Evolutionary conservation across 306 rosid species (phyloP), one percentile per base, ranked within the genome.

Genomic region (Casuarina equisetifolia): DNA sequence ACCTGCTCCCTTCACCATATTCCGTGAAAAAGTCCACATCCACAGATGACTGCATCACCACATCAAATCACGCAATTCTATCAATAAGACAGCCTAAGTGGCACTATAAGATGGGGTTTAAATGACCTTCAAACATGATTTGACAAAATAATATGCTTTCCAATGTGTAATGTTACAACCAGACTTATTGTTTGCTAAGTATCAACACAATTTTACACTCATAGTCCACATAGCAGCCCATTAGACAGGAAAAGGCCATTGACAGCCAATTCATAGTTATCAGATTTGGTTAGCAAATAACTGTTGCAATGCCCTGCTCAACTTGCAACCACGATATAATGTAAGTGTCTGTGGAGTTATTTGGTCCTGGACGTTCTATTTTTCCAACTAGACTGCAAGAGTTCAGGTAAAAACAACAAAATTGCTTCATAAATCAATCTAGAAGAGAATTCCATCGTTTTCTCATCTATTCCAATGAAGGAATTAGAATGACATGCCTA

Each of bases 1-100:
- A 96, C 84, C 99, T 88, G 84, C 91, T 90, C 73, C 99, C 99
- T 85, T 96, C 99, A 59, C 99, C 99, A 80, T 96, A 96, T 77
- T 92, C 98, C 2, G 99, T 92, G 88, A 96, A 96, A 89, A 96
- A 96, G 80, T 96, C 98, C 76, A 96, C 89, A 16, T 96, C 99
- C 45, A 85, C 93, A 53, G 90, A 78, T 38, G 97, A 91, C 99
- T 96, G 89, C 90, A 88, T 74, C 63, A 81, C 71, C 81, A 66
- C 35, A 75, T 54, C 20, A 72, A 71, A 83, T 70, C 74, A 72
- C 4, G 57, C 45, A 73, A 84, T 59, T 79, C 58, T 78, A 72
- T 72, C 32, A 81, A 67, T 70, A 72, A 12, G 35, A 74, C 20
- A 79, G 20, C 25, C 71, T 73, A 74, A 67, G 40, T 25, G 35